Evolutionary conservation across 176 grass and related monocot genomes (phyloP).

Genomic region (Cenchrus americanus): DNA sequence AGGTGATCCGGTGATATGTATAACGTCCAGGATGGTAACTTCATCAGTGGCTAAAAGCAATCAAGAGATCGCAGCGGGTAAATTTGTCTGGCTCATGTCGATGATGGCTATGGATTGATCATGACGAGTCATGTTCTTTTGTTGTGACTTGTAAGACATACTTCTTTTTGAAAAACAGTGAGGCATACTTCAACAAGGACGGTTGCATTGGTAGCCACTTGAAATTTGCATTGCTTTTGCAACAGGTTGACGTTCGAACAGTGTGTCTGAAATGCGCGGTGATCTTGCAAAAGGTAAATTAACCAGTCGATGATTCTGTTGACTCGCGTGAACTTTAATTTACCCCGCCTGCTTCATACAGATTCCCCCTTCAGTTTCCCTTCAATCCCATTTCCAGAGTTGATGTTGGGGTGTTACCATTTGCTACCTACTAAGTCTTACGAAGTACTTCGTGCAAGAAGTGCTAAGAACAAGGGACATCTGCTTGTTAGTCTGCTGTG

Average conservation of each 20-base stretch:
- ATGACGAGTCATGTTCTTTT: slow-evolving; percentile 2
- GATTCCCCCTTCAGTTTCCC: too few species aligned
- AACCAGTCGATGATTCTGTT: background rate
- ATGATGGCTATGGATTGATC: background rate
- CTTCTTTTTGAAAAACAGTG: background rate
- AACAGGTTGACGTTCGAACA: background rate
- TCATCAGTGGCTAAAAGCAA: background rate
- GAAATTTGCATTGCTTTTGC: background rate
- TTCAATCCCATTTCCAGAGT: too few species aligned
- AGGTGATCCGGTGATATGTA: background rate
- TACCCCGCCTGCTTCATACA: too few species aligned
- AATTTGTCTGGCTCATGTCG: background rate
- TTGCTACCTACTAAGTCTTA: background rate
- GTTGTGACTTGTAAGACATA: slow-evolving; percentile 24
- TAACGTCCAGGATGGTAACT: too few species aligned
- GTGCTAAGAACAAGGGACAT: background rate
- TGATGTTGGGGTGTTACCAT: background rate
- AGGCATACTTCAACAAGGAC: slow-evolving; percentile 19
- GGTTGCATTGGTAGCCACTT: background rate
- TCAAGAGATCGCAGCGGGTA: background rate
- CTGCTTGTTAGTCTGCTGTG: background rate
- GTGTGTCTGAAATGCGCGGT: background rate
- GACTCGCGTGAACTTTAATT: background rate
- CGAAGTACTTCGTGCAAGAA: too few species aligned
- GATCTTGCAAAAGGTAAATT: slow-evolving; percentile 4